Percentiles rank a stretch among this genome's conserved stretches.
phyloP scores from a whole-genome alignment of 2,329 filamentous ascomycete genomes.

The Cordyceps pruinosa region DNA sequence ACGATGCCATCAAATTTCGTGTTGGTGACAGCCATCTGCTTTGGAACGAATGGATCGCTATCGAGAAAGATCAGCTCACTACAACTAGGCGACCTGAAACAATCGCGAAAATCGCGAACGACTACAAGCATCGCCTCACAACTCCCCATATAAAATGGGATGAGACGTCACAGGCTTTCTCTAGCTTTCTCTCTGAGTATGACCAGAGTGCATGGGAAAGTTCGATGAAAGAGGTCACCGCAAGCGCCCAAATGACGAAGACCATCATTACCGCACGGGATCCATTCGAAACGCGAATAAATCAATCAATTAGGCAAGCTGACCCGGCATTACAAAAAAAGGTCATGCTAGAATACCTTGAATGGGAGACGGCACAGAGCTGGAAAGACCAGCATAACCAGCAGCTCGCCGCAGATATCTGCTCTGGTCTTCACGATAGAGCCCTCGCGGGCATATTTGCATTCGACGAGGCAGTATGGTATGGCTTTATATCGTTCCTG shows the following conservation, averaged over 20 bases:
- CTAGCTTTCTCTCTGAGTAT: slow-evolving; percentile 65
- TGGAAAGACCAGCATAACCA: slow-evolving; percentile 42
- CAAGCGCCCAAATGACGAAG: slow-evolving; percentile 57
- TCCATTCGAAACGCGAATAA: slow-evolving; percentile 59
- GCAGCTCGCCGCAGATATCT: slow-evolving; percentile 42
- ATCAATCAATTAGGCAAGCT: slow-evolving; percentile 47
- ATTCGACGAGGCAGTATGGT: slow-evolving; percentile 70
- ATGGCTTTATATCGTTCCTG: slow-evolving; percentile 74
- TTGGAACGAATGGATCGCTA: slow-evolving; percentile 72
- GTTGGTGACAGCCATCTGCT: slow-evolving; percentile 70
- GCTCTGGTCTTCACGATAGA: slow-evolving; percentile 67
- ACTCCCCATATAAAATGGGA: slow-evolving; percentile 72
- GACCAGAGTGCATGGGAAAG: slow-evolving; percentile 65
- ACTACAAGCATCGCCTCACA: slow-evolving; percentile 63
- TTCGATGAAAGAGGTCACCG: slow-evolving; percentile 62
- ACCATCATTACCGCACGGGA: slow-evolving; percentile 56
- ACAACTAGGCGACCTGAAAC: slow-evolving; percentile 47
- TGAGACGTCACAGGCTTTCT: slow-evolving; percentile 67
- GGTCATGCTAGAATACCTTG: slow-evolving; percentile 62
- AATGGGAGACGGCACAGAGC: slow-evolving; percentile 69
- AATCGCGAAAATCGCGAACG: slow-evolving; percentile 57
- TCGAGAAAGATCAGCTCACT: slow-evolving; percentile 62
- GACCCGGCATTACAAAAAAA: slow-evolving; percentile 49
- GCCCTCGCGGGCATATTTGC: slow-evolving; percentile 65
- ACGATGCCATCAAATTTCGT: slow-evolving; percentile 65